Evolutionary conservation across 106 monocot species (phyloP), one percentile per base, ranked within the genome.

Genomic region (Dendrobium nobile): DNA sequence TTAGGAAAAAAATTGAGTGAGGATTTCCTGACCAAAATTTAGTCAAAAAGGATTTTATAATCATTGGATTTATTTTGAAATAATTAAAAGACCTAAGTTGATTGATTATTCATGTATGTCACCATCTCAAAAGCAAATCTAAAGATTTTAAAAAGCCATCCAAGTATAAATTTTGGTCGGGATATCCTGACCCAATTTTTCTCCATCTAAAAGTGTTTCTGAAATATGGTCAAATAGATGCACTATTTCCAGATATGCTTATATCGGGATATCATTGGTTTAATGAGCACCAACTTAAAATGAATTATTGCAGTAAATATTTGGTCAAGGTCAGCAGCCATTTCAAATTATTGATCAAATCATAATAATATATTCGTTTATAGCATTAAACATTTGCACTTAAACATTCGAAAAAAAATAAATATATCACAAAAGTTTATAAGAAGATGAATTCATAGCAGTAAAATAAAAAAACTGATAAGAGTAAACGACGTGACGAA

Each of bases 311-410:
- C 19, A 61, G 4, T 5, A 61, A 61, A 61, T 22, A 61, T 61
- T 61, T 61, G 61, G 0, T 61, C 1, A n/a, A 61, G 8, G 0
- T 61, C 61, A 22, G 10, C 22, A 61, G 22, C 6, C 8, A 20
- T 61, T 61, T 61, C 61, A 61, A 61, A 61, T 61, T n/a, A 61
- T 22, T 22, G n/a, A 61, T 61, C 19, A 61, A 61, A 61, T n/a
- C 61, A 3, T 22, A 61, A 6, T 61, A 10, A 22, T 61, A 56
- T 17, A 61, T 61, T 61, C 22, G 5, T 61, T 61, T 16, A 22
- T 22, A 22, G 61, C 22, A n/a, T 4, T 5, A 61, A 61, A 61
- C 5, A 22, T n/a, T 13, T 22, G 22, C 61, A 61, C 0, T 61
- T 61, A 22, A 51, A 10, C 22, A 61, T 61, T 61, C n/a, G 8